phyloP scores from a whole-genome alignment of 192 early-diverging fungal species.

The Coemansia sp. region DNA sequence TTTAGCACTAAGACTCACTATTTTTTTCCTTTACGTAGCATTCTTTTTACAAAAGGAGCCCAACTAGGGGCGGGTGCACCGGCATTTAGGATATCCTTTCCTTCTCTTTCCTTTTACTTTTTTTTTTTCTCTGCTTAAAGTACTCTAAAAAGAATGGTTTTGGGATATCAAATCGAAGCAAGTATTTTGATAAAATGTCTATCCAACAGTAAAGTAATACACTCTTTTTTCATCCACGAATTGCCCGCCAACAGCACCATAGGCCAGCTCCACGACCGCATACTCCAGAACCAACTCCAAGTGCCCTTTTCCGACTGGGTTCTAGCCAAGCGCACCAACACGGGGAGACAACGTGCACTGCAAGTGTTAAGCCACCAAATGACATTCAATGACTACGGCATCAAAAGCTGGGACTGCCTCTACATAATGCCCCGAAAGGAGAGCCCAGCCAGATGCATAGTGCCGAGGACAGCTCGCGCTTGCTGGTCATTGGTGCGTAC shows the following conservation, averaged over 20 bases:
- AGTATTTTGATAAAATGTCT: slow-evolving; percentile 23
- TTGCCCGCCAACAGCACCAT: slow-evolving; percentile 28
- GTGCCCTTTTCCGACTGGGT: slow-evolving; percentile 16
- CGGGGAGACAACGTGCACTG: neutral
- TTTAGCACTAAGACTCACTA: neutral
- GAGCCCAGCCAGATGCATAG: neutral
- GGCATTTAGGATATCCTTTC: neutral
- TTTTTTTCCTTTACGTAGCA: too few relatives aligned
- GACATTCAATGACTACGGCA: slow-evolving; percentile 20
- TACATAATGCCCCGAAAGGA: slow-evolving; percentile 11
- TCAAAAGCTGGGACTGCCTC: slow-evolving; percentile 29
- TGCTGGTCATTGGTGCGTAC: neutral
- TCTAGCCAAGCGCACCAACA: neutral
- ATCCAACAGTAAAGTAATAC: neutral
- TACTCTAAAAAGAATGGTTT: slow-evolving; percentile 7
- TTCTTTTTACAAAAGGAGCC: neutral
- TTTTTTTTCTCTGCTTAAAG: slow-evolving; percentile 1
- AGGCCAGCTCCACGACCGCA: slow-evolving; percentile 10
- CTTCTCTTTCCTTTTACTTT: neutral
- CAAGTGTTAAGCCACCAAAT: neutral
- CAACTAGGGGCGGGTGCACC: too few relatives aligned
- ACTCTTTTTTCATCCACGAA: slow-evolving; percentile 41
- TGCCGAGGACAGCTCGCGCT: neutral
- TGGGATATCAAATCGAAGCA: slow-evolving; percentile 27
- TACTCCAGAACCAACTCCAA: neutral